phyloP scores from a whole-genome alignment of 2,329 filamentous ascomycete genomes.

The Aspergillus ochraceoroseus region DNA sequence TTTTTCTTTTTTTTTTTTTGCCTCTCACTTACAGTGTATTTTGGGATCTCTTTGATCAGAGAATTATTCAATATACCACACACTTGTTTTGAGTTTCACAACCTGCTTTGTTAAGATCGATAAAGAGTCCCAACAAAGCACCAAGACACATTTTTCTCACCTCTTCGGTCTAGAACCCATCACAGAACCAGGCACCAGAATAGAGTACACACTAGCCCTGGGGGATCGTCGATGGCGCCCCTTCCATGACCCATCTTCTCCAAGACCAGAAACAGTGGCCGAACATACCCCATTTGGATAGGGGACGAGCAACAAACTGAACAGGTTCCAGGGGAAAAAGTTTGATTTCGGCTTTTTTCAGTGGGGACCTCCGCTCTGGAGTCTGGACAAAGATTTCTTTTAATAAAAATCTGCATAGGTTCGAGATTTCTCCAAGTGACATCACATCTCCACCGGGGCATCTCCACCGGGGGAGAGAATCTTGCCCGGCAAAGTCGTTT shows the following conservation, averaged over 20 bases:
- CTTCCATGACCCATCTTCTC: background rate
- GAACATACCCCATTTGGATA: background rate
- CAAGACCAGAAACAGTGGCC: background rate
- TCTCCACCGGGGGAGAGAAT: background rate
- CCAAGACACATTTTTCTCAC: background rate
- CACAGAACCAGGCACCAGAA: background rate
- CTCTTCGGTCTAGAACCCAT: slow-evolving; percentile 5
- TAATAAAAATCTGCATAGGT: no score
- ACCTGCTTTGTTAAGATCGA: background rate
- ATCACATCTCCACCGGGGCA: background rate
- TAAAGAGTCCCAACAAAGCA: background rate
- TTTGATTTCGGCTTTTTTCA: background rate
- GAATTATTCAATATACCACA: slow-evolving; percentile 10
- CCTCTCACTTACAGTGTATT: slow-evolving; percentile 7
- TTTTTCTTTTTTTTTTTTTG: slow-evolving; percentile 1
- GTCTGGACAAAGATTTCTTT: background rate
- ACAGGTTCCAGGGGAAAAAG: background rate
- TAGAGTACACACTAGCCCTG: slow-evolving; percentile 8
- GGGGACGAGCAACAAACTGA: no score
- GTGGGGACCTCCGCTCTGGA: no score
- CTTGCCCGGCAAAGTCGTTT: background rate
- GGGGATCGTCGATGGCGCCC: slow-evolving; percentile 3
- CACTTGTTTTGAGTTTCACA: slow-evolving; percentile 6
- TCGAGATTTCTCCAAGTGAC: background rate
- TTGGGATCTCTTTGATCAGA: slow-evolving; percentile 8